Evolutionary conservation across 2,329 filamentous ascomycete genomes (phyloP).

Genomic region (Neurospora crassa): DNA sequence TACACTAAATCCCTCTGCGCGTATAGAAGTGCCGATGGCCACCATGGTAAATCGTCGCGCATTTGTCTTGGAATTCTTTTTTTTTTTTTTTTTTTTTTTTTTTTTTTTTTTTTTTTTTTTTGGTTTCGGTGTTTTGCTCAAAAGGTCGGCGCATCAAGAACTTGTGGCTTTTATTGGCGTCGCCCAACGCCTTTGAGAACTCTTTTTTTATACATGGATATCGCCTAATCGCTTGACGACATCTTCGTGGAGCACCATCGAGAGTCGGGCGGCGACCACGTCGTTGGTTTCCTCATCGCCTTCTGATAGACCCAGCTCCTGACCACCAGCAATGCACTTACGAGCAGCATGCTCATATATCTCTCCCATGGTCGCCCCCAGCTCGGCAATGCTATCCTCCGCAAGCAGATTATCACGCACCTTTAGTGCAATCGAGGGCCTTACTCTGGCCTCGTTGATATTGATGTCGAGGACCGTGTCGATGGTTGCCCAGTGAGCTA

Average conservation of each 20-base stretch:
- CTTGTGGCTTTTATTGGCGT: neutral
- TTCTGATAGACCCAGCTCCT: conserved; percentile 26
- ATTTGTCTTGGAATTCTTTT: neutral
- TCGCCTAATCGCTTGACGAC: conserved; percentile 34
- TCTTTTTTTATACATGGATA: conserved; percentile 22
- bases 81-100: too few species aligned
- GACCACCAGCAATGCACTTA: conserved; percentile 20
- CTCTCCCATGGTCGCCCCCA: conserved; percentile 19
- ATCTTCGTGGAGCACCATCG: conserved; percentile 32
- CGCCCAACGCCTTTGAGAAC: neutral
- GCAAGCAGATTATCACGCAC: conserved; percentile 16
- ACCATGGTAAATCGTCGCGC: neutral
- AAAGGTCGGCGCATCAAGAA: neutral
- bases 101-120: too few species aligned
- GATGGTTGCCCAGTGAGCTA: conserved; percentile 24
- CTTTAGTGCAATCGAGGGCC: conserved; percentile 17
- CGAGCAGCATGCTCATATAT: conserved; percentile 18
- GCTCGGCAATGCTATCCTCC: conserved; percentile 14
- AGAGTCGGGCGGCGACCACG: conserved; percentile 29
- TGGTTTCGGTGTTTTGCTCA: too few species aligned
- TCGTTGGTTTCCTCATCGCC: conserved; percentile 32
- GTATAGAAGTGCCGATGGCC: neutral
- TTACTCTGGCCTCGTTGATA: conserved; percentile 10
- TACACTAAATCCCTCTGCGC: neutral
- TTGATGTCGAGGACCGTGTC: conserved; percentile 17